A percentile compares a stretch with the other conserved stretches of the same genome.
Conservation (phyloP, 116 monocot species). For the Dioscorea cayenensis region DNA sequence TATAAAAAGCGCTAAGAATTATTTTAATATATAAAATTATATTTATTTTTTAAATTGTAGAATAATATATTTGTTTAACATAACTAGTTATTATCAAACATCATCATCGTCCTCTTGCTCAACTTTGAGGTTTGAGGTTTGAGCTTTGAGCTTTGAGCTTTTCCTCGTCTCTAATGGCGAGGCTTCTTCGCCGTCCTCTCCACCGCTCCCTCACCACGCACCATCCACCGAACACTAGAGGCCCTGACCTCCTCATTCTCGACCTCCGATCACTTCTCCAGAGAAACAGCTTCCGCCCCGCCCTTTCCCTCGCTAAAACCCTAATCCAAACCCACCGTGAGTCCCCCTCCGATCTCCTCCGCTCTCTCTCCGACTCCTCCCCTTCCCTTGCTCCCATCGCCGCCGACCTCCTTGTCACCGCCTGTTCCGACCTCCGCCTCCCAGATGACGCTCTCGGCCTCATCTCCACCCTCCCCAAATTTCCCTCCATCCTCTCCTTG, state of each 20-base stretch:
- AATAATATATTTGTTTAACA: too few relatives aligned
- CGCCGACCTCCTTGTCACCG: background rate
- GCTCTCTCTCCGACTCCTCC: constrained; percentile 29
- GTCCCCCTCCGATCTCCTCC: constrained; percentile 8
- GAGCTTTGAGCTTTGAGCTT: too few relatives aligned
- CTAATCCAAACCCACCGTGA: constrained; percentile 20
- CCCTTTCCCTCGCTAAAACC: constrained; percentile 33
- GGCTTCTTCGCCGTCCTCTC: background rate
- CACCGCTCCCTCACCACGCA: background rate
- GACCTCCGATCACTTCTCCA: constrained; percentile 1
- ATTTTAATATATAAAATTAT: too few relatives aligned
- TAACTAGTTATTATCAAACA: too few relatives aligned
- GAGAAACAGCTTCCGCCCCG: constrained; percentile 18
- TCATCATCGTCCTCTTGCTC: too few relatives aligned
- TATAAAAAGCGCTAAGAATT: too few relatives aligned
- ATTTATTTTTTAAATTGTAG: too few relatives aligned
- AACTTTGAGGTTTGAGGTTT: too few relatives aligned
- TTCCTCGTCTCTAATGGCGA: background rate
- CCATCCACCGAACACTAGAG: background rate
- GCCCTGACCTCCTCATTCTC: background rate
- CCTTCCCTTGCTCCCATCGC: constrained; percentile 23
- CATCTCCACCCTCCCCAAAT: constrained; percentile 4
- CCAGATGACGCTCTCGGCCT: constrained; percentile 7
- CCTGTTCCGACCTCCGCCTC: constrained; percentile 5
- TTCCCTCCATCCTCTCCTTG: constrained; percentile 11